Evolutionary conservation across 2,329 filamentous ascomycete species (phyloP).

Genomic region (Diaporthe ampelina): DNA sequence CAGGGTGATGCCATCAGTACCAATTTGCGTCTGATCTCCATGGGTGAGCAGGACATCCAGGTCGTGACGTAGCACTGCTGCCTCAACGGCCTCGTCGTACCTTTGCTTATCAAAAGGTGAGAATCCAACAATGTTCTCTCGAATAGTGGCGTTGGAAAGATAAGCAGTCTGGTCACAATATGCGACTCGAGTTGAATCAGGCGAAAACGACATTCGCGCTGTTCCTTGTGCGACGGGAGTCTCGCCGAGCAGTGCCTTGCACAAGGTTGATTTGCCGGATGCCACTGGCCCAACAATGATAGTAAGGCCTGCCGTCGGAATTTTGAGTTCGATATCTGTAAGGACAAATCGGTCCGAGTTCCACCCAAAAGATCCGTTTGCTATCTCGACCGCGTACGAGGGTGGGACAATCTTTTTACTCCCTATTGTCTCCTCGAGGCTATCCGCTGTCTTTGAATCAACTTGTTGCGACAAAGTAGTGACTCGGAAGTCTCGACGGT

Average conservation of each 20-base stretch:
- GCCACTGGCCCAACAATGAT: conserved; percentile 55
- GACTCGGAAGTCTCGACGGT: conserved; percentile 47
- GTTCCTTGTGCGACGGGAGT: conserved; percentile 37
- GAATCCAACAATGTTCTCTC: conserved; percentile 38
- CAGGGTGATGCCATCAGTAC: conserved; percentile 53
- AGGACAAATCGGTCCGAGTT: conserved; percentile 47
- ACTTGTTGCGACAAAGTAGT: neutral
- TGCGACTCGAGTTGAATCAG: conserved; percentile 41
- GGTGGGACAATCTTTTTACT: neutral
- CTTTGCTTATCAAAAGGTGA: conserved; percentile 41
- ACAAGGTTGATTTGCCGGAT: conserved; percentile 55
- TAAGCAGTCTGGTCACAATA: conserved; percentile 46
- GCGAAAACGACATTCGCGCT: neutral
- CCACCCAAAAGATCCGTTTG: conserved; percentile 54
- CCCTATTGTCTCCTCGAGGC: neutral
- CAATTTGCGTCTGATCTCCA: conserved; percentile 52
- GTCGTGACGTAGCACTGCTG: conserved; percentile 49
- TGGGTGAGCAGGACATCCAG: conserved; percentile 48
- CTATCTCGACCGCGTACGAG: conserved; percentile 37
- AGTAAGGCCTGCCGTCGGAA: conserved; percentile 46
- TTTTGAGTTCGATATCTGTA: conserved; percentile 50
- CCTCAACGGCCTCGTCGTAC: conserved; percentile 51
- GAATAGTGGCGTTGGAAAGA: conserved; percentile 34
- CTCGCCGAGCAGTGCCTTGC: conserved; percentile 52
- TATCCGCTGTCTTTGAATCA: neutral